Evolutionary conservation across 768 basidiomycete genomes (phyloP).

Genomic region (Tephrocybe sp.): DNA sequence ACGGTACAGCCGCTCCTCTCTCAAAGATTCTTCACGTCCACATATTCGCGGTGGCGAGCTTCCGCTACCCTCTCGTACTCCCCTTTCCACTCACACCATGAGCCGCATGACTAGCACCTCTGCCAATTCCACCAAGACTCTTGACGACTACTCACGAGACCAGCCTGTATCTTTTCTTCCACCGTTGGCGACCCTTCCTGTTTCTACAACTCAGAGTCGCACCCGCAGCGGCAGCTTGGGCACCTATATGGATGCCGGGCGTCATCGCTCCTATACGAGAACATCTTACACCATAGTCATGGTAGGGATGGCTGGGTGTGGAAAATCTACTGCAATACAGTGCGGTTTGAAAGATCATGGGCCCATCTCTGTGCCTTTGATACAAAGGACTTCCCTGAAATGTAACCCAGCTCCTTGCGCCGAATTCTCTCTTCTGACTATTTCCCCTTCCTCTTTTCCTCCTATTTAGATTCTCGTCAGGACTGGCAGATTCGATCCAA

Average conservation of each 20-base stretch:
- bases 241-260: constrained; percentile 35
- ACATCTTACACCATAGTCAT: constrained; percentile 77
- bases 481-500: constrained; percentile 29
- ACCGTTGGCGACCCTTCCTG: constrained; percentile 27
- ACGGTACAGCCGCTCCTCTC: constrained; percentile 45
- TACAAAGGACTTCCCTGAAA: constrained; percentile 31
- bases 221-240: constrained; percentile 63
- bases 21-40: constrained; percentile 43
- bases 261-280: constrained; percentile 32
- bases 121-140: constrained; percentile 31
- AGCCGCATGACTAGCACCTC: constrained; percentile 36
- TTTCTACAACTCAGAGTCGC: constrained; percentile 35
- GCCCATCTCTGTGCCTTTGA: constrained; percentile 35
- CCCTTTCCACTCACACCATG: constrained; percentile 34
- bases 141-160: constrained; percentile 37
- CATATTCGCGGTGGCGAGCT: constrained; percentile 56
- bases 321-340: constrained; percentile 80
- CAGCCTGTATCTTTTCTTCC: constrained; percentile 37
- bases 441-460: no score
- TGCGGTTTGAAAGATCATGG: constrained; percentile 69
- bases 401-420: constrained; percentile 30
- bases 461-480: constrained; percentile 34
- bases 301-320: constrained; percentile 74
- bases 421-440: constrained; percentile 1
- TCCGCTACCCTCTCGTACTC: constrained; percentile 57